Percentiles rank a stretch among this genome's conserved stretches.
These are phyloP conservation scores for Pythium plurisporium DNA, from an alignment of 352 stramenopile genomes.

Conservation along the genomic window DNA sequence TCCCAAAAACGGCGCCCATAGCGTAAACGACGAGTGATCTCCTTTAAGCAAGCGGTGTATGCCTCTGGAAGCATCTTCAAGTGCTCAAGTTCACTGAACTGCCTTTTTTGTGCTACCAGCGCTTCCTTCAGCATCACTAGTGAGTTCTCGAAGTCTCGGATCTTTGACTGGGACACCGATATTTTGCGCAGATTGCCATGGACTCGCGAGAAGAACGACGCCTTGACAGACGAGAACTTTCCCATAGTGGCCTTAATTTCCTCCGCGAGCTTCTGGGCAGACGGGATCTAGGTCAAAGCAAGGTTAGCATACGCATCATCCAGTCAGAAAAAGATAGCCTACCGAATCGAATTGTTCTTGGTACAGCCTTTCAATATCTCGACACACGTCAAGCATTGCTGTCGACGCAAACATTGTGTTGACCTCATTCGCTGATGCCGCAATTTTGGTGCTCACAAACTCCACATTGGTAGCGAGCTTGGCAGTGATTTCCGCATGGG, in stretches of 20 bases:
- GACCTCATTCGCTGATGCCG: conserved; percentile 44
- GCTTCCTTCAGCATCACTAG: conserved; percentile 76
- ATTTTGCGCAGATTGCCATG: conserved; percentile 65
- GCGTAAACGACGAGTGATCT: conserved; percentile 64
- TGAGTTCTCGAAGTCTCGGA: conserved; percentile 88
- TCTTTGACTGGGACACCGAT: conserved; percentile 77
- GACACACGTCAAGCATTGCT: conserved; percentile 75
- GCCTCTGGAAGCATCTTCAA: conserved; percentile 79
- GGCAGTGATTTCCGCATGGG: conserved; percentile 53
- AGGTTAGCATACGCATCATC: too few relatives aligned
- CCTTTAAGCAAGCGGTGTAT: conserved; percentile 71
- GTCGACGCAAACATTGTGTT: conserved; percentile 80
- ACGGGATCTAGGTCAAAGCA: conserved; percentile 38
- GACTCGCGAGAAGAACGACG: conserved; percentile 48
- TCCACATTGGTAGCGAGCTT: conserved; percentile 64
- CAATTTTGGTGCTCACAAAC: conserved; percentile 61
- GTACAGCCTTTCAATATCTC: conserved; percentile 74
- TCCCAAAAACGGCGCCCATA: conserved; percentile 77
- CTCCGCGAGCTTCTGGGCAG: conserved; percentile 56
- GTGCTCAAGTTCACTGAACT: conserved; percentile 85
- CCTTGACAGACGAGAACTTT: conserved; percentile 53
- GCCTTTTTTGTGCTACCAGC: conserved; percentile 67
- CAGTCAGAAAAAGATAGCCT: too few relatives aligned
- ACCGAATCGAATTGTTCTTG: conserved; percentile 75
- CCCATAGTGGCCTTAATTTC: conserved; percentile 52